phyloP scores from a whole-genome alignment of 2,329 filamentous ascomycete species.

The Colletotrichum scovillei region DNA sequence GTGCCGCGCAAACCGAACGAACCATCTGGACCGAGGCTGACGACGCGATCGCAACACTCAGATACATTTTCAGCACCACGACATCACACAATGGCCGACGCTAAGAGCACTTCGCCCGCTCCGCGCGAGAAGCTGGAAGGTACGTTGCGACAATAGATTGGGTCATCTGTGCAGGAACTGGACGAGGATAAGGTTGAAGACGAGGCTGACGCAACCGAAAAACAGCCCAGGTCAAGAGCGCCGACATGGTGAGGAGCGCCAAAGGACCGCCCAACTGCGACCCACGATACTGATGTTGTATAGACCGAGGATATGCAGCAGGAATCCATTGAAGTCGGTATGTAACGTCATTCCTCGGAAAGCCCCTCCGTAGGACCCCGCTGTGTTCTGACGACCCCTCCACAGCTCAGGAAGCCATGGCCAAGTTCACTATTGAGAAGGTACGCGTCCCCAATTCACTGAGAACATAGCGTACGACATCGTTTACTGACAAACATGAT shows the following conservation, averaged over 20 bases:
- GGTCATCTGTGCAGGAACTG: slow-evolving; percentile 6
- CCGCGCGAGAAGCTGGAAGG: slow-evolving; percentile 82
- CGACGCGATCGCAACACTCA: neutral
- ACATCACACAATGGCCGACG: slow-evolving; percentile 51
- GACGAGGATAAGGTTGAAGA: neutral
- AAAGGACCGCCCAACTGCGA: slow-evolving; percentile 27
- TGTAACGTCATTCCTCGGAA: slow-evolving; percentile 49
- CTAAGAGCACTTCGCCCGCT: slow-evolving; percentile 54
- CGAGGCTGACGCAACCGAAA: slow-evolving; percentile 18
- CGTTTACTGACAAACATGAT: slow-evolving; percentile 23
- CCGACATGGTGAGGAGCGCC: slow-evolving; percentile 84
- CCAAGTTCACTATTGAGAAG: slow-evolving; percentile 72
- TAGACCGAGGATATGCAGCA: slow-evolving; percentile 98
- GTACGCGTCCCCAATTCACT: slow-evolving; percentile 44
- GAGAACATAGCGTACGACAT: neutral
- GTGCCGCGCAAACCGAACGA: neutral
- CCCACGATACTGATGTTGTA: slow-evolving; percentile 42
- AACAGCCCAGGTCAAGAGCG: slow-evolving; percentile 95
- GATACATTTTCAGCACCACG: neutral
- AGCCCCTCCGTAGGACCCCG: neutral
- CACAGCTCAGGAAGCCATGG: slow-evolving; percentile 72
- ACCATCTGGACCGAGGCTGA: slow-evolving; percentile 7
- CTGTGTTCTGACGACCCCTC: slow-evolving; percentile 33
- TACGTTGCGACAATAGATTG: slow-evolving; percentile 48
- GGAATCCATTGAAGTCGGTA: slow-evolving; percentile 96